Percentiles rank a stretch among this genome's conserved stretches.
Conservation (phyloP, 306 rosid species). For the Quercus robur region DNA sequence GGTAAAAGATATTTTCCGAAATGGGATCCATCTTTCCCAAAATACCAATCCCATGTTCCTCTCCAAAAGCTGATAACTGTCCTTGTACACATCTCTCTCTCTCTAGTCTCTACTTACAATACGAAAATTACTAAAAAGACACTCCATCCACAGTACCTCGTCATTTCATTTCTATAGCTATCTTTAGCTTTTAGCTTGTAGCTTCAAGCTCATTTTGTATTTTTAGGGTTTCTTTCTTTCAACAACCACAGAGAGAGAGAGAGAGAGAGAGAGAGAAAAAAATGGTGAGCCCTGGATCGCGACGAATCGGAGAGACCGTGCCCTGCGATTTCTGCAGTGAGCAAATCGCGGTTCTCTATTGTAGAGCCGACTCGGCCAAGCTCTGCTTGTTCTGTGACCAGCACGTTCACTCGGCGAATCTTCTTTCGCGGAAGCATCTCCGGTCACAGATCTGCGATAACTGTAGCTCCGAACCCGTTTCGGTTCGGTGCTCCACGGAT, state of each 20-base stretch:
- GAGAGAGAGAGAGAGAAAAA: no score
- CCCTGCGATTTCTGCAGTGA: constrained; percentile 63
- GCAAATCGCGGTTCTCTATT: constrained; percentile 51
- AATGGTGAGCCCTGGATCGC: constrained; percentile 42
- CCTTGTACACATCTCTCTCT: background rate
- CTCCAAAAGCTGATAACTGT: background rate
- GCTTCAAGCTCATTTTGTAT: background rate
- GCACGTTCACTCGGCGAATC: constrained; percentile 66
- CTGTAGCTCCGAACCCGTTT: constrained; percentile 47
- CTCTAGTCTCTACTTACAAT: no score
- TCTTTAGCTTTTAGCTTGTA: background rate
- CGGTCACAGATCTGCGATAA: constrained; percentile 72
- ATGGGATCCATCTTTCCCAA: background rate
- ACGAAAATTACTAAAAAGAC: background rate
- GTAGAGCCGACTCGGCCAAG: constrained; percentile 72
- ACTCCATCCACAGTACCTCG: background rate
- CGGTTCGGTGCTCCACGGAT: constrained; percentile 57
- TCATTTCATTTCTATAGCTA: background rate
- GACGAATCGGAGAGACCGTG: constrained; percentile 13
- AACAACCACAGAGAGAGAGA: no score
- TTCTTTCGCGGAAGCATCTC: constrained; percentile 53
- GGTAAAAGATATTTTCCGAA: constrained; percentile 4
- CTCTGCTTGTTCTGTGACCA: constrained; percentile 67
- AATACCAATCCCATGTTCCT: background rate
- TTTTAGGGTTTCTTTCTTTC: constrained; percentile 10